Evolutionary conservation across 164 flowering plant genomes (phyloP).

Genomic region (Protea cynaroides): DNA sequence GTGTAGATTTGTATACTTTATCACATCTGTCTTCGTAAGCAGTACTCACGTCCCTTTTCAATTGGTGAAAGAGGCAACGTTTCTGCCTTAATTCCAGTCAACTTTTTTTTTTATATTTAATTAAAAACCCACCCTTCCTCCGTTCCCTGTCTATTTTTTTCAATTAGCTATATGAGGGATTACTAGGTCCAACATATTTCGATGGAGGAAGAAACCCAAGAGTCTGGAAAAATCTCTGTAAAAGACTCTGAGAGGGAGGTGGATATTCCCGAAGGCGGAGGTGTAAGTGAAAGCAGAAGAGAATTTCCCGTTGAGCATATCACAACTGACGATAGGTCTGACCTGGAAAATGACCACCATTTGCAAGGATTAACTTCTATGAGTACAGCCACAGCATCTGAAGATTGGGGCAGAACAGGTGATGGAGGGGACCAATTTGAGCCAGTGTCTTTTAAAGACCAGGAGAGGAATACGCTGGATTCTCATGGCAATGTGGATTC

Average conservation of each 20-base stretch:
- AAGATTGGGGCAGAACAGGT: constrained; percentile 13
- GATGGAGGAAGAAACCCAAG: constrained; percentile 57
- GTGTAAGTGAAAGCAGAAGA: constrained; percentile 22
- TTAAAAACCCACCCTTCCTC: not conserved
- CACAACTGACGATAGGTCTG: constrained; percentile 11
- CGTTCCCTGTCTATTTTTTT: not conserved
- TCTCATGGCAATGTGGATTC: constrained; percentile 20
- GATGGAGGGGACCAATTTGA: constrained; percentile 72
- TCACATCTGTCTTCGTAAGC: not conserved
- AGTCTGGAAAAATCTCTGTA: constrained; percentile 22
- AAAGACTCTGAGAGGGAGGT: constrained; percentile 11
- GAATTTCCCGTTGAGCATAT: constrained; percentile 14
- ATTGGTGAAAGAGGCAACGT: constrained; percentile 3
- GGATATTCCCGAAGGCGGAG: constrained; percentile 17
- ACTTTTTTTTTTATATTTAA: not conserved
- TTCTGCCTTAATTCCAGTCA: not conserved
- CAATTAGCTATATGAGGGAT: constrained; percentile 11
- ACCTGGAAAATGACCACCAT: constrained; percentile 16
- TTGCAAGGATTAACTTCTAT: constrained; percentile 22
- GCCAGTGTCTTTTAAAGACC: constrained; percentile 72
- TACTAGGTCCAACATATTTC: constrained; percentile 16
- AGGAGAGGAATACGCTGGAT: constrained; percentile 33
- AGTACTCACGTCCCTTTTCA: not conserved
- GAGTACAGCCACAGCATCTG: constrained; percentile 13
- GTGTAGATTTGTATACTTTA: constrained; percentile 1